Conservation (phyloP, 768 basidiomycete genomes). For the Amanita pallidorosea region DNA sequence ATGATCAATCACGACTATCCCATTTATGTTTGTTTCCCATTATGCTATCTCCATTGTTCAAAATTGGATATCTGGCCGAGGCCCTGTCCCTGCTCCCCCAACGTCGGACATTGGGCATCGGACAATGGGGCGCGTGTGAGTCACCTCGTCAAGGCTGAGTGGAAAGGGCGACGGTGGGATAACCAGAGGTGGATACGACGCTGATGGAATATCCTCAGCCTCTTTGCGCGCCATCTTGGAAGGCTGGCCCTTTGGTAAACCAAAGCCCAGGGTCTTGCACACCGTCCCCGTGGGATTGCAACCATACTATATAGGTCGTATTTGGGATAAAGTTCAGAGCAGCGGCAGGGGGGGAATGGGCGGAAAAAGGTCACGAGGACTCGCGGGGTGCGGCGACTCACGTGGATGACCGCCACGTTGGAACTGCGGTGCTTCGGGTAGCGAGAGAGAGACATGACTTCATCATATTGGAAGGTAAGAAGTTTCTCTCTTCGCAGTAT, state of each 20-base stretch:
- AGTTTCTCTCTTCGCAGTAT: not conserved
- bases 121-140: not conserved
- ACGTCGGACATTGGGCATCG: not conserved
- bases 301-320: too few relatives aligned
- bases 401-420: slow-evolving; percentile 56
- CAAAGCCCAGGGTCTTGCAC: slow-evolving; percentile 72
- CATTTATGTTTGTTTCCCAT: not conserved
- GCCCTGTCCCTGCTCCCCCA: not conserved
- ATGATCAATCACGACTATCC: not conserved
- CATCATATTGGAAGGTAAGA: slow-evolving; percentile 74
- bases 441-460: slow-evolving; percentile 67
- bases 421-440: slow-evolving; percentile 65
- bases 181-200: slow-evolving; percentile 67
- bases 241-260: slow-evolving; percentile 63
- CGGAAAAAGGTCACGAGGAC: too few relatives aligned
- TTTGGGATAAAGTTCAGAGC: too few relatives aligned
- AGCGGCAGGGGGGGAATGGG: too few relatives aligned
- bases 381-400: too few relatives aligned
- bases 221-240: slow-evolving; percentile 56
- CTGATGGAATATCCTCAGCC: slow-evolving; percentile 51
- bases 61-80: not conserved
- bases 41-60: not conserved
- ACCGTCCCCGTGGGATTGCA: slow-evolving; percentile 75
- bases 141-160: not conserved
- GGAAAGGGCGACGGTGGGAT: not conserved